Conservation (phyloP, 768 basidiomycete species). For the Tephrocybe rancida region DNA sequence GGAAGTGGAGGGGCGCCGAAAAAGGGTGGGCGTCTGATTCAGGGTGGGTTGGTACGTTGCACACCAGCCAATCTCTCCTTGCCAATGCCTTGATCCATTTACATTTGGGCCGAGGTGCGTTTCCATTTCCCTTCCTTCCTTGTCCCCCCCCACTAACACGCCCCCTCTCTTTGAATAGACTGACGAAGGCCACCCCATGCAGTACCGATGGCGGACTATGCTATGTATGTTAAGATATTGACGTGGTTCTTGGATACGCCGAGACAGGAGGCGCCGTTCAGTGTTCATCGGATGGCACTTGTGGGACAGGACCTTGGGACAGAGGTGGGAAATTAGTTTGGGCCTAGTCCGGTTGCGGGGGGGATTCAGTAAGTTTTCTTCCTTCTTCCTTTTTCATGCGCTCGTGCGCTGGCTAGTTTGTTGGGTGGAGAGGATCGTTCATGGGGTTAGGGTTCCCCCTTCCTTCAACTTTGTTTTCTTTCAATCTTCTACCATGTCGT, state of each 20-base stretch:
- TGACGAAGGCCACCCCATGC: slow-evolving; percentile 79
- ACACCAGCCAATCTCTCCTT: slow-evolving; percentile 84
- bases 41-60: slow-evolving; percentile 92
- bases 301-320: slow-evolving; percentile 95
- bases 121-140: slow-evolving; percentile 4
- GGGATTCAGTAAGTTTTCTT: slow-evolving; percentile 76
- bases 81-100: slow-evolving; percentile 76
- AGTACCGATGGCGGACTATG: slow-evolving; percentile 65
- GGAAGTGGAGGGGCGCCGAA: slow-evolving; percentile 46
- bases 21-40: slow-evolving; percentile 85
- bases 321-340: slow-evolving; percentile 97
- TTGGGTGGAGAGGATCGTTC: no score
- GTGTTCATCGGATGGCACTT: slow-evolving; percentile 94
- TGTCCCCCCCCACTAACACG: not conserved
- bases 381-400: not conserved
- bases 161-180: slow-evolving; percentile 53
- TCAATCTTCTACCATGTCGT: no score
- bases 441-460: no score
- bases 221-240: slow-evolving; percentile 87
- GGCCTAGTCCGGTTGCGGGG: slow-evolving; percentile 96
- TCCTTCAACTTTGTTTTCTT: no score
- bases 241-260: slow-evolving; percentile 97
- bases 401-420: not conserved
- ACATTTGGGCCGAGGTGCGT: slow-evolving; percentile 55
- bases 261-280: slow-evolving; percentile 82